Conservation (phyloP, 495 filamentous ascomycete genomes). For the Thozetella sp. region DNA sequence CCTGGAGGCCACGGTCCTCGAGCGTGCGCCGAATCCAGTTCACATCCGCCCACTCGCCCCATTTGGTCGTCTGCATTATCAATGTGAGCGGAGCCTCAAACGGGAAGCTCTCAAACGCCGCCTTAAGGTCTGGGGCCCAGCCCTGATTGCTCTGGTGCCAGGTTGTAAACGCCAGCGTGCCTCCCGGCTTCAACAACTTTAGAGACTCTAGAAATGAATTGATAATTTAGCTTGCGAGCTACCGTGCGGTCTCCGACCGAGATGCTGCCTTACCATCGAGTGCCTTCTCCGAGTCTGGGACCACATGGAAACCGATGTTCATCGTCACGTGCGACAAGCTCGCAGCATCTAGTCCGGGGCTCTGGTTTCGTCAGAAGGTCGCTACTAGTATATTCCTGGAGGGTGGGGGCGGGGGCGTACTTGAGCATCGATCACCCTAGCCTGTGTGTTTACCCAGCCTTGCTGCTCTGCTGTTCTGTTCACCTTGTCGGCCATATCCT, state of each 20-base stretch:
- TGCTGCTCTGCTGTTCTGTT: constrained; percentile 23
- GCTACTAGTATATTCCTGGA: background rate
- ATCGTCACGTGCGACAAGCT: constrained; percentile 39
- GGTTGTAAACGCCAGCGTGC: constrained; percentile 36
- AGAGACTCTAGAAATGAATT: constrained; percentile 27
- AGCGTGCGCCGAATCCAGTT: constrained; percentile 34
- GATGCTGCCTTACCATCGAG: constrained; percentile 29
- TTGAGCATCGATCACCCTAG: constrained; percentile 33
- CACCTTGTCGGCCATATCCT: constrained; percentile 23
- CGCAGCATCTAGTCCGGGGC: constrained; percentile 22
- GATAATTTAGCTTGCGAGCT: constrained; percentile 3
- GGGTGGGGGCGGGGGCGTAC: constrained; percentile 12
- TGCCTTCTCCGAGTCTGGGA: constrained; percentile 37
- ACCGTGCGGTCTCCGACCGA: background rate
- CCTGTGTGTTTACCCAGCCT: constrained; percentile 33
- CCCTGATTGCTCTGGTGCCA: constrained; percentile 28
- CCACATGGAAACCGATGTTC: constrained; percentile 43
- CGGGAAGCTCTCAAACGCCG: constrained; percentile 31
- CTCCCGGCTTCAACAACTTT: constrained; percentile 37
- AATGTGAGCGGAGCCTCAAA: constrained; percentile 34
- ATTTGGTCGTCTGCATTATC: constrained; percentile 28
- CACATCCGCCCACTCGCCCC: constrained; percentile 32
- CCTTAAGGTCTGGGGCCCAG: constrained; percentile 28
- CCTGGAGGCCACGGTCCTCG: constrained; percentile 23
- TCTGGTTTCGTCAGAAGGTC: constrained; percentile 14